Base-by-base conservation (phyloP, 306 rosid genomes). In the Ceratonia siliqua region DNA sequence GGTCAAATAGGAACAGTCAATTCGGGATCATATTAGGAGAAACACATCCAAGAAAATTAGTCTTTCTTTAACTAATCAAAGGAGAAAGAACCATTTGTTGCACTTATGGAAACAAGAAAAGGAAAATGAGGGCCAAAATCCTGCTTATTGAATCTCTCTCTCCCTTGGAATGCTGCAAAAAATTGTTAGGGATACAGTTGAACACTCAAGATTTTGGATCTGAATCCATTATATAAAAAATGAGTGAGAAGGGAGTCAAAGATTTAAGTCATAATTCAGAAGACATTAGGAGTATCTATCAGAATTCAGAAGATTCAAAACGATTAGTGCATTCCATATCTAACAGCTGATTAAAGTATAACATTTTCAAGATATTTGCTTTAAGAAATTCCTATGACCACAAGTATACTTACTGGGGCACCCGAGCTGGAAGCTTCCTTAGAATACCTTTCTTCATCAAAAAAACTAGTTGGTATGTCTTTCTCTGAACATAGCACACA, bases 351-450 rank as follows among this genome's bases (percentile, higher is more conserved):
- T 22, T 76, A 17, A 52, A 58, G 45, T 28, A 17, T 54, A 4
- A 45, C 18, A 45, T 36, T 50, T 52, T 74, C 30, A 35, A 58
- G 27, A 45, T 22, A 5, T n/a, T 20, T n/a, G 28, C 50, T 36
- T 56, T 32, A 30, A 28, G 39, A 73, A 70, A 72, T 77, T 48
- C 21, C 14, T 8, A 8, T 27, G 3, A 24, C 46, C 22, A 56
- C 8, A 59, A 65, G 58, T 52, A 36, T 42, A 76, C 97, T 87
- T 81, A 94, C 98, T 6, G 68, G 83, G 28, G 74, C 73, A 61
- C 86, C 92, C 21, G 97, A 91, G 85, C 95, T 79, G 55, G 97
- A 88, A 68, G 91, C 85, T 80, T 84, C 86, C 84, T 85, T 83
- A 50, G 89, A 28, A 43, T 57, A 78, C 80, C 83, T 88, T 64